Evolutionary conservation across 1,139 yeast species (phyloP), one percentile per base, ranked within the genome.

Genomic region (Casaregolazyma suthepensis): DNA sequence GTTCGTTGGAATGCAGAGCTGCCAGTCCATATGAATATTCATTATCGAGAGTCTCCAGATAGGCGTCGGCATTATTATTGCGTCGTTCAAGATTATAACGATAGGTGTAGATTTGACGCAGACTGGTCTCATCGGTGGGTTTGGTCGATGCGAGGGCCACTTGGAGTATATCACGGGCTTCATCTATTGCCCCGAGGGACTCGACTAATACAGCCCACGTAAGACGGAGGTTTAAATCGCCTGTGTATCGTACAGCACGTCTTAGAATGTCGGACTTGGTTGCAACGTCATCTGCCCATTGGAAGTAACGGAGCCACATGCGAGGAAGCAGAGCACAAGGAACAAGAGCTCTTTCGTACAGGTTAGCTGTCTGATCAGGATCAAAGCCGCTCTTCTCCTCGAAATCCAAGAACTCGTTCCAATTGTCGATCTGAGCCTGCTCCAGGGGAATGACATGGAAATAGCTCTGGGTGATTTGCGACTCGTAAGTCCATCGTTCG

Each of bases 401-500:
- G 61, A 74, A 86, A 48, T 78, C 79, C 20, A 88, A 67, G 64
- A 87, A 89, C 37, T 69, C 69, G 18, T 74, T 72, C 96, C 96
- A 88, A 37, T 72, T 74, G 3, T 72, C 72, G 17, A 85, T 62
- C 58, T 85, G 85, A 50, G 75, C 76, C 43, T 64, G 66, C 15
- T 78, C 75, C 7, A 62, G 73, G 64, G 73, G 71, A 17, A 71
- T 66, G 1, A 80, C 78, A 53, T 77, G 78, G 63, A 73, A 82
- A 62, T 77, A 83, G 3, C 78, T 79, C 13, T 78, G 67, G 18
- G 72, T 66, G 26, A 87, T 68, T n/a, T 72, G 70, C 52, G 80
- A 77, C 64, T 89, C 96, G 66, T 69, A 87, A 4, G 73, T 70
- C 74, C 82, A 87, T n/a, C 85, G 63, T 58, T 81, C 83, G 63